Conservation (phyloP, 495 filamentous ascomycete genomes). For the Neurospora tetrasperma region DNA sequence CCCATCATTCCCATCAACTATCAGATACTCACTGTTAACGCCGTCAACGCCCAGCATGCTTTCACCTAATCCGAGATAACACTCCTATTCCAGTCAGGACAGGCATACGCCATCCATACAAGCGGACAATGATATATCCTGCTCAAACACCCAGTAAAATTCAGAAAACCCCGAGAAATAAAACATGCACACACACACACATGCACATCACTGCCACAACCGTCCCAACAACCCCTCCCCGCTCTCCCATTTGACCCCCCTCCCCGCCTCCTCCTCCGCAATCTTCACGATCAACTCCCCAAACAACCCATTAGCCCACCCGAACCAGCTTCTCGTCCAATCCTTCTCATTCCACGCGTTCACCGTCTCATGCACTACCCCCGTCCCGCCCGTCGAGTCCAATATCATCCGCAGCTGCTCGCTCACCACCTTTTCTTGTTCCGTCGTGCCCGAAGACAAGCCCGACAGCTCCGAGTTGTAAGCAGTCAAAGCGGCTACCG, state of each 20-base stretch:
- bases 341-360: slow-evolving; percentile 39
- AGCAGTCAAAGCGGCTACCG: slow-evolving; percentile 36
- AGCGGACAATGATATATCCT: background rate
- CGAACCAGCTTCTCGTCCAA: slow-evolving; percentile 58
- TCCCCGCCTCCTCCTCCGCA: slow-evolving; percentile 19
- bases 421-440: slow-evolving; percentile 14
- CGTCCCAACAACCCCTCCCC: slow-evolving; percentile 17
- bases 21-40: background rate
- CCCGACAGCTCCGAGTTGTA: slow-evolving; percentile 34
- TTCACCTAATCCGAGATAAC: background rate
- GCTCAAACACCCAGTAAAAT: background rate
- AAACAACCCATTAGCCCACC: slow-evolving; percentile 61
- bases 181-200: background rate
- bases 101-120: background rate
- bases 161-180: background rate
- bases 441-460: slow-evolving; percentile 26
- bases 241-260: slow-evolving; percentile 7
- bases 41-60: background rate
- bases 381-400: slow-evolving; percentile 43
- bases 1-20: background rate
- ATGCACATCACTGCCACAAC: slow-evolving; percentile 17
- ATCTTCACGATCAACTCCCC: slow-evolving; percentile 48
- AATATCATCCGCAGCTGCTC: slow-evolving; percentile 32
- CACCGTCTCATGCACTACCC: slow-evolving; percentile 53
- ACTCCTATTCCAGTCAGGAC: background rate